phyloP scores from a whole-genome alignment of 768 basidiomycete genomes.

The Suillus paluster region DNA sequence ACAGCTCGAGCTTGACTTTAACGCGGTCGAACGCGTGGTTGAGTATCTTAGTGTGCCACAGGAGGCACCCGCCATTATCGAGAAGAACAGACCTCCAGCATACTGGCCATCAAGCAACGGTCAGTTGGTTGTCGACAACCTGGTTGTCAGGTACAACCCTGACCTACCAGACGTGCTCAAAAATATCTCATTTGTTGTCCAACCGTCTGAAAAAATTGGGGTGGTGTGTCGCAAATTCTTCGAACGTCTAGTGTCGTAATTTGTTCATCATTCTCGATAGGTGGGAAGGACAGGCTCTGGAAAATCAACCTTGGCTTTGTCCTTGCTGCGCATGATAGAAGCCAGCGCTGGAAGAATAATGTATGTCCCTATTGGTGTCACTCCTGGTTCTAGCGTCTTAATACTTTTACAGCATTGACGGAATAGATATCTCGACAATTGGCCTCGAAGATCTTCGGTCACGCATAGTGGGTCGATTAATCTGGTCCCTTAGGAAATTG shows the following conservation, averaged over 20 bases:
- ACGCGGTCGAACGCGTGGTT: conserved; percentile 72
- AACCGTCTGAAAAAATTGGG: conserved; percentile 69
- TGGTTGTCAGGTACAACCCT: conserved; percentile 66
- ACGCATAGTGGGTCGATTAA: conserved; percentile 49
- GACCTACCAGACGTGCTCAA: conserved; percentile 64
- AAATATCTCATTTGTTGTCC: conserved; percentile 59
- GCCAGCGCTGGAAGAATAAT: conserved; percentile 58
- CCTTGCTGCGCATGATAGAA: conserved; percentile 49
- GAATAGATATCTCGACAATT: conserved; percentile 67
- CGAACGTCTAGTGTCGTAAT: background rate
- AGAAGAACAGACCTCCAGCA: conserved; percentile 64
- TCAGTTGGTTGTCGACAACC: conserved; percentile 57
- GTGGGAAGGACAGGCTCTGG: conserved; percentile 75
- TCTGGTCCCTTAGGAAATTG: background rate
- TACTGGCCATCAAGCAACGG: conserved; percentile 72
- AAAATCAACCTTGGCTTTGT: conserved; percentile 41
- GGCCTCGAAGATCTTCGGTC: conserved; percentile 72
- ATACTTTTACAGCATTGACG: conserved; percentile 54
- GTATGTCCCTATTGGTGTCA: conserved; percentile 38
- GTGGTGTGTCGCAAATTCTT: conserved; percentile 47
- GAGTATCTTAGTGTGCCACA: conserved; percentile 72
- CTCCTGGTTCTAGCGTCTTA: background rate
- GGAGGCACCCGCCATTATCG: conserved; percentile 66
- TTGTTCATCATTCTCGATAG: conserved; percentile 31
- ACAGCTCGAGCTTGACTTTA: conserved; percentile 75